phyloP scores from a whole-genome alignment of 2,329 filamentous ascomycete genomes.

The Venturia nashicola region DNA sequence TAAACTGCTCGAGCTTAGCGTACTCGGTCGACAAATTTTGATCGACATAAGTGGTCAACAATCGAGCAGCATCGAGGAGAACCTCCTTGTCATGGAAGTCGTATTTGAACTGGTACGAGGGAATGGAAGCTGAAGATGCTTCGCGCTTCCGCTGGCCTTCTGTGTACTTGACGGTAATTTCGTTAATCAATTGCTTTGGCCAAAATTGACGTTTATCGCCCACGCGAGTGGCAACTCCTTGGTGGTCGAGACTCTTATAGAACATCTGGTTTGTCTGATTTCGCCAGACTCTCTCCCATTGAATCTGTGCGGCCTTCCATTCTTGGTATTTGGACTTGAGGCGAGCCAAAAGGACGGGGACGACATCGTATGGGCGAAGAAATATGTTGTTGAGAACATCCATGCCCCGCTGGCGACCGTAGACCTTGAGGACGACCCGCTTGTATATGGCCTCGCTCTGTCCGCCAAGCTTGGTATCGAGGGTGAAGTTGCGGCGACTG shows the following conservation, averaged over 20 bases:
- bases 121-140: conserved; percentile 41
- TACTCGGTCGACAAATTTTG: conserved; percentile 30
- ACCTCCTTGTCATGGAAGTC: conserved; percentile 49
- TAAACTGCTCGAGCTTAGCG: conserved; percentile 31
- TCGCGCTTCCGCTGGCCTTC: conserved; percentile 67
- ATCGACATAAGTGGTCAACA: conserved; percentile 33
- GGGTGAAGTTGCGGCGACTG: conserved; percentile 62
- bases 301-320: conserved; percentile 91
- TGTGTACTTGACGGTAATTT: conserved; percentile 86
- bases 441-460: conserved; percentile 96
- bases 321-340: conserved; percentile 96
- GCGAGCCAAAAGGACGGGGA: conserved; percentile 76
- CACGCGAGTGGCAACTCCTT: conserved; percentile 80
- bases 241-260: conserved; percentile 91
- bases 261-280: conserved; percentile 91
- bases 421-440: conserved; percentile 94
- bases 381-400: conserved; percentile 85
- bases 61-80: conserved; percentile 35
- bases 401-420: conserved; percentile 70
- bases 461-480: conserved; percentile 75
- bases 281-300: conserved; percentile 99
- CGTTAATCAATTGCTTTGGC: conserved; percentile 76
- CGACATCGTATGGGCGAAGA: conserved; percentile 67
- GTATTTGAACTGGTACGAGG: conserved; percentile 64
- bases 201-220: conserved; percentile 86